phyloP scores from a whole-genome alignment of 2,329 filamentous ascomycete genomes.

The Acephala macrosclerotiorum region DNA sequence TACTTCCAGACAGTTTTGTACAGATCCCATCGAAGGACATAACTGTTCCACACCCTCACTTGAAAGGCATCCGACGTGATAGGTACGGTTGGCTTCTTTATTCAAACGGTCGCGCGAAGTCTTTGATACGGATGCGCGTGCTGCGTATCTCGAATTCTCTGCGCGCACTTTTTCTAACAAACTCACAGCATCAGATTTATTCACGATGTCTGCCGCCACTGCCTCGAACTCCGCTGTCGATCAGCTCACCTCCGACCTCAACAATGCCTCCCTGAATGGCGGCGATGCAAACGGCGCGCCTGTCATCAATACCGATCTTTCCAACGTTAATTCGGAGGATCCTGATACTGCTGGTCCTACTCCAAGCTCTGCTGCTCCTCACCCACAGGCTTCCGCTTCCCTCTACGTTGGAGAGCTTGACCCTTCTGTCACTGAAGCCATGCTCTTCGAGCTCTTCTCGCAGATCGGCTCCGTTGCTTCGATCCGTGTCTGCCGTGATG shows the following conservation, averaged over 20 bases:
- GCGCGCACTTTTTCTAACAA: constrained; percentile 25
- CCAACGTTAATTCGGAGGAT: constrained; percentile 61
- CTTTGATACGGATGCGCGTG: not conserved
- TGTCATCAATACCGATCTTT: constrained; percentile 78
- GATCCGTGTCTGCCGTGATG: constrained; percentile 99
- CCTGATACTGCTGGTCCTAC: constrained; percentile 72
- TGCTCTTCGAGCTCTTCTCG: constrained; percentile 99
- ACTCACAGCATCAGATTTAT: constrained; percentile 35
- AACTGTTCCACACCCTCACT: constrained; percentile 27
- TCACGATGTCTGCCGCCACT: constrained; percentile 68
- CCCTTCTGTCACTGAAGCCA: constrained; percentile 96
- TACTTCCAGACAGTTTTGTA: constrained; percentile 32
- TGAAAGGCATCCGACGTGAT: constrained; percentile 35
- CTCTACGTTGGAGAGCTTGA: constrained; percentile 99
- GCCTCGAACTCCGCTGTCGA: constrained; percentile 70
- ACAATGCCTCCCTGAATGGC: constrained; percentile 74
- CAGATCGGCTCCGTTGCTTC: constrained; percentile 98
- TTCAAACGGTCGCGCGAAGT: constrained; percentile 21
- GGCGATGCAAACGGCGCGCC: constrained; percentile 71
- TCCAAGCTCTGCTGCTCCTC: constrained; percentile 74
- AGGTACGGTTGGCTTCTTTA: constrained; percentile 32
- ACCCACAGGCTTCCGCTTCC: constrained; percentile 93
- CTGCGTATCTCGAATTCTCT: not conserved
- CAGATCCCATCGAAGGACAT: constrained; percentile 30
- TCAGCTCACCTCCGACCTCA: constrained; percentile 81